Percentiles rank a stretch among this genome's conserved stretches.
Conservation (phyloP, 2,329 filamentous ascomycete genomes). For the Claviceps pusilla region DNA sequence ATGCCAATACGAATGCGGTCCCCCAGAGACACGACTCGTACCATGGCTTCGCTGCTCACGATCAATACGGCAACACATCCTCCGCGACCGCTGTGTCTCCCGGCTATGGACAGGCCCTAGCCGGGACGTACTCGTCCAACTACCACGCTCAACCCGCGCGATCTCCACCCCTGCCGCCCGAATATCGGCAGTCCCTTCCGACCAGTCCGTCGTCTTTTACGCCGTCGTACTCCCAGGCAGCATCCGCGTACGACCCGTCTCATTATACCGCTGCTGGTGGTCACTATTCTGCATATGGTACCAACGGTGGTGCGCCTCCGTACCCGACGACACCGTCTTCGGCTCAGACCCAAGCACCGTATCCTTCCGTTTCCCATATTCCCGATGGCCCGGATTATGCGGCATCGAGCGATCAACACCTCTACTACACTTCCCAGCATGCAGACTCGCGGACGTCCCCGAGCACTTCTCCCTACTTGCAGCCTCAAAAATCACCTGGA, state of each 20-base stretch:
- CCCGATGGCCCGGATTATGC: slow-evolving; percentile 36
- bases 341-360: slow-evolving; percentile 26
- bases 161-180: slow-evolving; percentile 17
- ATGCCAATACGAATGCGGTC: slow-evolving; percentile 28
- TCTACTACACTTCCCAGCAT: slow-evolving; percentile 29
- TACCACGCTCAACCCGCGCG: slow-evolving; percentile 8
- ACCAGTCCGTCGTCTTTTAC: slow-evolving; percentile 18
- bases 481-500: slow-evolving; percentile 28
- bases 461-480: slow-evolving; percentile 27
- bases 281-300: slow-evolving; percentile 18
- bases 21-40: slow-evolving; percentile 39
- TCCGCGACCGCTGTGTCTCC: slow-evolving; percentile 20
- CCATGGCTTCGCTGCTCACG: slow-evolving; percentile 28
- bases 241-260: slow-evolving; percentile 22
- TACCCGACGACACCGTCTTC: slow-evolving; percentile 13
- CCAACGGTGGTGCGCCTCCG: slow-evolving; percentile 15
- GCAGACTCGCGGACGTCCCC: slow-evolving; percentile 37
- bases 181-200: slow-evolving; percentile 27
- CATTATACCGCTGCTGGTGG: slow-evolving; percentile 11
- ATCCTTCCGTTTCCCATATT: slow-evolving; percentile 37
- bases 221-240: slow-evolving; percentile 13
- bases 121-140: slow-evolving; percentile 17
- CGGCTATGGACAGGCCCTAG: slow-evolving; percentile 23
- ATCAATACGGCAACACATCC: slow-evolving; percentile 28
- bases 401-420: slow-evolving; percentile 29